These are phyloP conservation scores for Globisporangium polare DNA, from an alignment of 352 stramenopile genomes.

Conservation along the genomic window DNA sequence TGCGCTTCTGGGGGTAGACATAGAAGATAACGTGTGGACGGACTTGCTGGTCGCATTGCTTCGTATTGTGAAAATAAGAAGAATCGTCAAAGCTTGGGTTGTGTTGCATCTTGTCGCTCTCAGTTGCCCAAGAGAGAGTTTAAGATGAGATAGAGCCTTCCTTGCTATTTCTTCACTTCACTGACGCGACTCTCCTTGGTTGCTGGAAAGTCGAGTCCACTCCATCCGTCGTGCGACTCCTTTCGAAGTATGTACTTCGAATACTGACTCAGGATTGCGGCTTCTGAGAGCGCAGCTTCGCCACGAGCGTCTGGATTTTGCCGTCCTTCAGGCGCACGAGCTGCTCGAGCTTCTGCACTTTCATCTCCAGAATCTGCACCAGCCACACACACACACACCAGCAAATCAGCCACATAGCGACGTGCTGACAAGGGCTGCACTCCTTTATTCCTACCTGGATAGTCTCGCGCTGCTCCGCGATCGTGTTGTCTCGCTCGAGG, in stretches of 20 bases:
- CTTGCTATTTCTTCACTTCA: too few relatives aligned
- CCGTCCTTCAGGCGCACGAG: slow-evolving; percentile 92
- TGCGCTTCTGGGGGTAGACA: slow-evolving; percentile 73
- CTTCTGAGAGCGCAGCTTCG: slow-evolving; percentile 80
- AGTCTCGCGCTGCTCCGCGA: slow-evolving; percentile 85
- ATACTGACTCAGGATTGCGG: slow-evolving; percentile 30
- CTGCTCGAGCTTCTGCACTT: slow-evolving; percentile 95
- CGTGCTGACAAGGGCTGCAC: too few relatives aligned
- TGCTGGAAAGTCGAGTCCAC: too few relatives aligned
- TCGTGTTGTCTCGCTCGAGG: slow-evolving; percentile 73
- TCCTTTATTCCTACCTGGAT: slow-evolving; percentile 41
- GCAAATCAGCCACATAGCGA: background rate
- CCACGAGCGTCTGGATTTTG: slow-evolving; percentile 90
- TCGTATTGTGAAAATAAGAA: background rate
- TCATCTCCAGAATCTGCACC: slow-evolving; percentile 90
- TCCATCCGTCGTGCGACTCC: too few relatives aligned
- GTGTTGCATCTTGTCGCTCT: too few relatives aligned
- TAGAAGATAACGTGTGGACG: too few relatives aligned
- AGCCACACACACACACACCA: background rate
- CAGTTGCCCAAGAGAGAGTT: too few relatives aligned
- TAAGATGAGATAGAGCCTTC: too few relatives aligned
- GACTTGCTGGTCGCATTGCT: too few relatives aligned
- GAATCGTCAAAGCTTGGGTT: too few relatives aligned
- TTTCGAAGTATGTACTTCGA: too few relatives aligned
- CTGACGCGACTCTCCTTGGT: too few relatives aligned